These are phyloP conservation scores for Boletus semigastroideus DNA, from an alignment of 1,284 basidiomycete genomes.

Conservation along the genomic window DNA sequence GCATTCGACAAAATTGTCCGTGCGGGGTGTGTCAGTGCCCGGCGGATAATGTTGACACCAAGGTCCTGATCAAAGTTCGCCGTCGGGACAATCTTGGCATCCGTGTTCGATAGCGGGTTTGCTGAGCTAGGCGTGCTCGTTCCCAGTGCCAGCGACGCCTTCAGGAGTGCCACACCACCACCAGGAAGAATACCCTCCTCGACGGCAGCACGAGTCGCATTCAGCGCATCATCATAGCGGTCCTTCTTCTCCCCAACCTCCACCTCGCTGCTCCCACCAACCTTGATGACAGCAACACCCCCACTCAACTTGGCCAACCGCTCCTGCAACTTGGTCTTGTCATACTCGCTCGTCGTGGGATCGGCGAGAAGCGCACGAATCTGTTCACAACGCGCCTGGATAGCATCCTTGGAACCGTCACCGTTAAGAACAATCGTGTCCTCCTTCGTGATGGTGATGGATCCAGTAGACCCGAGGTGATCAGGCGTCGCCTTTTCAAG, in stretches of 20 bases:
- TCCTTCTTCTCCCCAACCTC: slow-evolving; percentile 99
- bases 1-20: slow-evolving; percentile 94
- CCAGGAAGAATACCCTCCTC: slow-evolving; percentile 98
- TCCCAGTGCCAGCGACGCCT: slow-evolving; percentile 81
- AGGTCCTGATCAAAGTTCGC: slow-evolving; percentile 98
- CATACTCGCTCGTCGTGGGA: slow-evolving; percentile 87
- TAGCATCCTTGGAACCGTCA: slow-evolving; percentile 82
- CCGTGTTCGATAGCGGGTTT: slow-evolving; percentile 45
- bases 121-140: slow-evolving; percentile 52
- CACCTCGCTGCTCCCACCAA: slow-evolving; percentile 91
- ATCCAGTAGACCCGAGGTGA: slow-evolving; percentile 89
- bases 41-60: slow-evolving; percentile 91
- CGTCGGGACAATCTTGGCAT: slow-evolving; percentile 69
- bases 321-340: slow-evolving; percentile 96
- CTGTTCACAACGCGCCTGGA: slow-evolving; percentile 92
- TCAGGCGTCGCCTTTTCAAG: slow-evolving; percentile 90
- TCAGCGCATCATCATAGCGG: slow-evolving; percentile 96
- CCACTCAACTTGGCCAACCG: slow-evolving; percentile 94
- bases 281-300: slow-evolving; percentile 98
- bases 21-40: slow-evolving; percentile 81
- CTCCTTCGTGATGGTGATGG: slow-evolving; percentile 96
- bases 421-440: slow-evolving; percentile 98
- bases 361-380: slow-evolving; percentile 87
- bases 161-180: slow-evolving; percentile 89
- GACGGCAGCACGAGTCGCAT: slow-evolving; percentile 96